A percentile compares a stretch with the other conserved stretches of the same genome.
Evolutionary conservation across 2,329 filamentous ascomycete genomes (phyloP).

Genomic region (Cylindrodendrum hubeiense): DNA sequence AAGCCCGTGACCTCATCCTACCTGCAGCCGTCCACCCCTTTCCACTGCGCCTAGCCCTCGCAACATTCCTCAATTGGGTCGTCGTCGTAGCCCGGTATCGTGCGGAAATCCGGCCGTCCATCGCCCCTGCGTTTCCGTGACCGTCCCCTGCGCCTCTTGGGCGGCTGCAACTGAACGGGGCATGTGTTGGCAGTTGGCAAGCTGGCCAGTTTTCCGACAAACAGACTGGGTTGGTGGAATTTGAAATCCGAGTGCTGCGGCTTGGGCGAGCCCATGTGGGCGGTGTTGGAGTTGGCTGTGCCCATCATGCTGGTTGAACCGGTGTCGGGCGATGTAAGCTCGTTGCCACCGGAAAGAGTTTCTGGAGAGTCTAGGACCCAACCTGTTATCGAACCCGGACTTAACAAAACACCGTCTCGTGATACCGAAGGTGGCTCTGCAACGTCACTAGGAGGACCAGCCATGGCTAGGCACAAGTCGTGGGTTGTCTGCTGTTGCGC

Average conservation of each 20-base stretch:
- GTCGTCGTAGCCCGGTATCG: conserved; percentile 47
- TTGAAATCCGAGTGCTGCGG: conserved; percentile 36
- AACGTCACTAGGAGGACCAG: conserved; percentile 28
- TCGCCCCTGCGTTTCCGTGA: conserved; percentile 35
- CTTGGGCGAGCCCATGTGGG: conserved; percentile 32
- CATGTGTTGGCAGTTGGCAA: conserved; percentile 9
- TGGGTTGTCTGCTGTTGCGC: conserved; percentile 36
- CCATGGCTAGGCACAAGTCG: conserved; percentile 20
- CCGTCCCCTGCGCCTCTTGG: conserved; percentile 29
- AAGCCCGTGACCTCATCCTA: conserved; percentile 13
- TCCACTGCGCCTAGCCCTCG: conserved; percentile 16
- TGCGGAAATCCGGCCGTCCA: conserved; percentile 49
- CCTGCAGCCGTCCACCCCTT: conserved; percentile 8
- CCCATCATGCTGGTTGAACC: conserved; percentile 18
- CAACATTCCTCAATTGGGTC: conserved; percentile 50
- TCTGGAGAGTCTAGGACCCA: conserved; percentile 4
- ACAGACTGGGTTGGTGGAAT: conserved; percentile 49
- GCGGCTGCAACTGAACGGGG: conserved; percentile 7
- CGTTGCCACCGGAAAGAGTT: background rate
- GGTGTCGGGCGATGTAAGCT: conserved; percentile 13
- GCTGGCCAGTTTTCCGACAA: conserved; percentile 47
- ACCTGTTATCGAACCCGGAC: background rate
- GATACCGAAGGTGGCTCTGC: conserved; percentile 35
- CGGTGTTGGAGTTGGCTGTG: conserved; percentile 26
- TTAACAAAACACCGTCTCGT: conserved; percentile 17